A percentile compares a stretch with the other conserved stretches of the same genome.
Conservation (phyloP, 805 yeast species). For the Starmerella ratchasimensis region DNA sequence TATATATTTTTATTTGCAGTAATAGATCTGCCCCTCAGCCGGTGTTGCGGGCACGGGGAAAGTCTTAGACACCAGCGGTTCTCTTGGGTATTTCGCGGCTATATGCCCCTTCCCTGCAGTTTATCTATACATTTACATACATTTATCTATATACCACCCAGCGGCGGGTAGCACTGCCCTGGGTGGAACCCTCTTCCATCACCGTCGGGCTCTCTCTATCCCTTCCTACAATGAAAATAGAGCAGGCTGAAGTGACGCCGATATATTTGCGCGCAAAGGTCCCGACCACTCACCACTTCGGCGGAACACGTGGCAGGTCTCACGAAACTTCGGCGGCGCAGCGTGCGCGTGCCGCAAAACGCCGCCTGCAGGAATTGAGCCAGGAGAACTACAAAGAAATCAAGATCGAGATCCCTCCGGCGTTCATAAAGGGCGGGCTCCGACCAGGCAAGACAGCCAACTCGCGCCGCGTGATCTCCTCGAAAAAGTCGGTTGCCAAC, state of each 20-base stretch:
- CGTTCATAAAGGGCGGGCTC: conserved; percentile 19
- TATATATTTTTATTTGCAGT: no score
- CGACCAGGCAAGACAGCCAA: conserved; percentile 23
- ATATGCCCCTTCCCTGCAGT: no score
- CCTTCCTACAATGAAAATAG: conserved; percentile 4
- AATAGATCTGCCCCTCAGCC: no score
- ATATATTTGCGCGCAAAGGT: conserved; percentile 2
- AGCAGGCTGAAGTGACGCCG: conserved; percentile 8
- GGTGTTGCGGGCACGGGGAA: no score
- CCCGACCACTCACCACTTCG: conserved; percentile 1
- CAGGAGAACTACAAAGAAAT: conserved; percentile 19
- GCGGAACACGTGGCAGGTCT: conserved; percentile 15
- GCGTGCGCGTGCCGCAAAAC: conserved; percentile 13
- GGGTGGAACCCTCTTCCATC: no score
- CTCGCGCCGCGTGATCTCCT: conserved; percentile 27
- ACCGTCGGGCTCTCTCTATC: no score
- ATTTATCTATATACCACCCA: no score
- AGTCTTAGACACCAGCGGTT: no score
- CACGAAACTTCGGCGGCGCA: conserved; percentile 10
- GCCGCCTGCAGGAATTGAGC: conserved; percentile 18
- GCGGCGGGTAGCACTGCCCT: no score
- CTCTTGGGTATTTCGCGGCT: no score
- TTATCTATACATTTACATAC: no score
- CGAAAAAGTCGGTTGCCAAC: conserved; percentile 29
- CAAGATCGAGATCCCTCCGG: conserved; percentile 20